phyloP scores from a whole-genome alignment of 768 basidiomycete species.

The Rhodotorula taiwanensis region DNA sequence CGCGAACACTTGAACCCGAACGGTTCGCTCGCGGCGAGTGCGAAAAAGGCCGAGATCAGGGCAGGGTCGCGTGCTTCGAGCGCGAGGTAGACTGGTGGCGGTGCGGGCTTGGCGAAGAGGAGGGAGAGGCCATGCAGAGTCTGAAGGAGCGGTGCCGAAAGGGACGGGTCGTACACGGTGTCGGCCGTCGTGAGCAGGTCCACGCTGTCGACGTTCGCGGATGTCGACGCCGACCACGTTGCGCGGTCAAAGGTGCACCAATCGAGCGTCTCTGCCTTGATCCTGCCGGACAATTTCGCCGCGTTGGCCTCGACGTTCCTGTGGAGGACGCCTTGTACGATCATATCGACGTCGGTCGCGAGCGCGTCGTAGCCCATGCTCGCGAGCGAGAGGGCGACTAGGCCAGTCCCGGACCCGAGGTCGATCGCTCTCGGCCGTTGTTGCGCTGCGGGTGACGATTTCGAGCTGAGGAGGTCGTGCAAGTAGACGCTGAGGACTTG shows the following conservation, averaged over 20 bases:
- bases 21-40: conserved; percentile 50
- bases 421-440: conserved; percentile 54
- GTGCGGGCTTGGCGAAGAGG: conserved; percentile 37
- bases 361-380: conserved; percentile 68
- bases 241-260: conserved; percentile 52
- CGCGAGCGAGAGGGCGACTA: conserved; percentile 56
- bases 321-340: conserved; percentile 59
- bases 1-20: conserved; percentile 59
- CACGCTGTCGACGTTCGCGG: too few species aligned
- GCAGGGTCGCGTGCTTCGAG: conserved; percentile 70
- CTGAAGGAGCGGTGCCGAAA: conserved; percentile 63
- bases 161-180: conserved; percentile 62
- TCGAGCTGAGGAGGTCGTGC: conserved; percentile 13
- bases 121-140: conserved; percentile 61
- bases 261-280: conserved; percentile 62
- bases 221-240: conserved; percentile 2
- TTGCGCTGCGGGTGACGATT: neutral
- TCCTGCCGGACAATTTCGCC: conserved; percentile 18
- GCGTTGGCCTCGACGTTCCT: conserved; percentile 58
- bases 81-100: conserved; percentile 55
- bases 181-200: conserved; percentile 76
- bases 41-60: conserved; percentile 57
- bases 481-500: conserved; percentile 33
- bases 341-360: conserved; percentile 64
- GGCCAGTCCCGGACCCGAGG: conserved; percentile 68